These are phyloP conservation scores for Mortierella claussenii DNA, from an alignment of 192 early-diverging fungal species.

Conservation along the genomic window DNA sequence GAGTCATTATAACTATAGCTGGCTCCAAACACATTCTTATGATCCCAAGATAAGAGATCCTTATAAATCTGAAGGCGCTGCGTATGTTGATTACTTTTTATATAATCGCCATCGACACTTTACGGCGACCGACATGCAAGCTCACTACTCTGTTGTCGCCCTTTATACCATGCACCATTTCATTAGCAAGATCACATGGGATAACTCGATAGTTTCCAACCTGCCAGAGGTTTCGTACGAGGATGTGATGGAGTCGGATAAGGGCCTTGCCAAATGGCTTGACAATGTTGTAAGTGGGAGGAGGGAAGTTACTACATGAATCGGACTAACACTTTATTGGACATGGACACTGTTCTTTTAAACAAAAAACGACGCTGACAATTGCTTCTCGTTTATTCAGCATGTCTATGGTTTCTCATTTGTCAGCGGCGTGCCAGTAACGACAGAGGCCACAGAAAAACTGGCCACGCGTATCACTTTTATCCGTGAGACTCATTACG, in stretches of 20 bases:
- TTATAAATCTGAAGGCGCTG: constrained; percentile 32
- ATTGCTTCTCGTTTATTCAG: constrained; percentile 16
- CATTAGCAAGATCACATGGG: constrained; percentile 52
- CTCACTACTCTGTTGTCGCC: too few relatives aligned
- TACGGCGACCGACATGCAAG: too few relatives aligned
- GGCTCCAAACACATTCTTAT: constrained; percentile 76
- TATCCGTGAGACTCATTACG: constrained; percentile 84
- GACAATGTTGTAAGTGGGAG: constrained; percentile 62
- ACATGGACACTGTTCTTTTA: background rate
- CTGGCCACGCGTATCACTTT: constrained; percentile 74
- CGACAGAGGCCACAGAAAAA: constrained; percentile 68
- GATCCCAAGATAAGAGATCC: constrained; percentile 58
- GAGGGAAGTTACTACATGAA: background rate
- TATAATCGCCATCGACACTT: too few relatives aligned
- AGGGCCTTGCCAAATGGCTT: constrained; percentile 78
- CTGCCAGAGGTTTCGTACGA: constrained; percentile 58
- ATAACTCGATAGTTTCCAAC: constrained; percentile 39
- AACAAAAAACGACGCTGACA: background rate
- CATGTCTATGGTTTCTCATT: constrained; percentile 78
- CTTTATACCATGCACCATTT: too few relatives aligned
- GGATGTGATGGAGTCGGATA: constrained; percentile 73
- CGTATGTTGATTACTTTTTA: too few relatives aligned
- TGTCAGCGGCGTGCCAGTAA: constrained; percentile 76
- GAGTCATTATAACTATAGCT: constrained; percentile 66
- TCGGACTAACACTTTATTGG: constrained; percentile 5